A percentile compares a stretch with the other conserved stretches of the same genome.
Evolutionary conservation across 2,329 filamentous ascomycete species (phyloP).

Genomic region (Tolypocladium inflatum): DNA sequence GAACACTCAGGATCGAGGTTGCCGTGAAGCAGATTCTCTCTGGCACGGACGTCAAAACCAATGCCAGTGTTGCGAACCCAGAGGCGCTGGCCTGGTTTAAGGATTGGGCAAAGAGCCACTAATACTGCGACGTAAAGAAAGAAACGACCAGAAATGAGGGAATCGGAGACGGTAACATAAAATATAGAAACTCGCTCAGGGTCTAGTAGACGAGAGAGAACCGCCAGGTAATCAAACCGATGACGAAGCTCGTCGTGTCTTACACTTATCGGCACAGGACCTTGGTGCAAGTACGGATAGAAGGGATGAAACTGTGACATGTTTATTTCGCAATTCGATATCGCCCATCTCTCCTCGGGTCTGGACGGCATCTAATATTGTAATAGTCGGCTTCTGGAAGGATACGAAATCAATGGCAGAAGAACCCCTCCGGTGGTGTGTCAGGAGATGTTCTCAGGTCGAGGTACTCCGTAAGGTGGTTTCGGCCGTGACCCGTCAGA

Average conservation of each 20-base stretch:
- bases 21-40: slow-evolving; percentile 94
- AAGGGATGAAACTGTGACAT: neutral
- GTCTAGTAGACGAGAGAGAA: neutral
- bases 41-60: slow-evolving; percentile 76
- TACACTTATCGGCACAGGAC: neutral
- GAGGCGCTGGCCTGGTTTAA: slow-evolving; percentile 84
- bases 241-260: neutral
- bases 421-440: neutral
- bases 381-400: neutral
- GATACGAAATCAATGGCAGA: neutral
- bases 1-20: slow-evolving; percentile 63
- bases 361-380: neutral
- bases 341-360: neutral
- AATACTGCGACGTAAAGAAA: neutral
- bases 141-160: neutral
- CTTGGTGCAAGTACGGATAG: neutral
- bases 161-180: neutral
- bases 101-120: slow-evolving; percentile 56
- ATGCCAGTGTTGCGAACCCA: slow-evolving; percentile 87
- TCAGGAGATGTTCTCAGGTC: neutral
- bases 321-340: neutral
- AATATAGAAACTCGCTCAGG: neutral
- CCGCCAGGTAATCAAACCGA: neutral
- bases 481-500: too few species aligned
- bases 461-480: too few species aligned